Base-by-base conservation (phyloP, 768 basidiomycete genomes). In the Cystofilobasidium bisporidii region DNA sequence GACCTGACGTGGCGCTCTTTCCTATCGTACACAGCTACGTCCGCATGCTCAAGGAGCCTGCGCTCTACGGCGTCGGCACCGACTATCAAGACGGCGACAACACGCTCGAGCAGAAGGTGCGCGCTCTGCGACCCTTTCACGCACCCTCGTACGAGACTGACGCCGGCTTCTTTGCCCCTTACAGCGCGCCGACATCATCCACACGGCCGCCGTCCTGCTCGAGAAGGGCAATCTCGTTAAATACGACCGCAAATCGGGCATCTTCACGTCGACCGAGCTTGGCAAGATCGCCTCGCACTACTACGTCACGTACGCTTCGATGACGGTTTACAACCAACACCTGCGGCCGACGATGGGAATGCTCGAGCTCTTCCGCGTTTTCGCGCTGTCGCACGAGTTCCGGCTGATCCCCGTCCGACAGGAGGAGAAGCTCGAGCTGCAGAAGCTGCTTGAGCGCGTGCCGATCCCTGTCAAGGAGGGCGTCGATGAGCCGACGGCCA, bases 401-500 rank as follows among this genome's bases (percentile, higher is more conserved):
- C 94, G 89, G 78, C 78, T 91, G 36, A 82, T 96, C 58, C 92
- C 90, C 0, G 89, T 75, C 5, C 72, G 74, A 66, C 71, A 75
- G 60, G 75, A 83, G 78, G 89, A 91, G 78, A 96, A 94, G 75
- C 81, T 93, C 5, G 93, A 98, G 73, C 81, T 96, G 20, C 83
- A 85, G 6, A 93, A 93, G 74, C 80, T 97, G 11, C 79, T 97
- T 53, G 94, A 99, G 74, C 83, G 91, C 1, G 94, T 98, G 0
- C 94, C 94, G 1, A 92, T 99, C 53, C 96, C 96, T 0, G 88
- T 98, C 72, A 98, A 98, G 78, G 96, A 99, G 77, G 82, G 85
- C 61, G 91, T 94, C 8, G 94, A 99, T 68, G 94, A 99, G 73
- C 91, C 92, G 0, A 88, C 91, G 0, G 89, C 96, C 11, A 99